A percentile compares a stretch with the other conserved stretches of the same genome.
Conservation (phyloP, 2,329 filamentous ascomycete genomes). For the Colletotrichum echinochloae region DNA sequence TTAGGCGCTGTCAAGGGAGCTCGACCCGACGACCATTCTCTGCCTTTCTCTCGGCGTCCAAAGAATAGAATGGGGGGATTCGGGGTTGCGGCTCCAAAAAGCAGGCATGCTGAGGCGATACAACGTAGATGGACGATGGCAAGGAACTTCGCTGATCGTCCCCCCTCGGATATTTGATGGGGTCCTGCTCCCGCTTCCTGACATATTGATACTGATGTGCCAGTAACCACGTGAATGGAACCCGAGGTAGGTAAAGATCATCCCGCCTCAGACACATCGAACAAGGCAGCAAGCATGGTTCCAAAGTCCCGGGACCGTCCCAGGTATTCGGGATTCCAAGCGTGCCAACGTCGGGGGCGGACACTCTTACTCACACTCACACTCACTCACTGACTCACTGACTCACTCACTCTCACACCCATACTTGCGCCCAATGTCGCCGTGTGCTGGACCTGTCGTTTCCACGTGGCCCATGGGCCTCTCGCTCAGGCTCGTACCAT, state of each 20-base stretch:
- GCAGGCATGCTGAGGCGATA: background rate
- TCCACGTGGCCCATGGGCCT: background rate
- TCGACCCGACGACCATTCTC: background rate
- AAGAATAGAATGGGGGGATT: too few relatives aligned
- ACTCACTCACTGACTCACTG: background rate
- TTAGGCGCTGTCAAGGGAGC: background rate
- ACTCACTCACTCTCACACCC: too few relatives aligned
- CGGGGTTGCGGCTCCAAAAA: background rate
- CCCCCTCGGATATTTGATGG: background rate
- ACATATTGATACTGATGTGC: background rate
- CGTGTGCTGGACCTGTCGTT: background rate
- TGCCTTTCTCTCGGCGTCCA: background rate
- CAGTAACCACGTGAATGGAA: background rate
- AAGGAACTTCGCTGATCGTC: too few relatives aligned
- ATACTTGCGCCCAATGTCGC: background rate
- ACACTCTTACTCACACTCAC: background rate
- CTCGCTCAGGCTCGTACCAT: background rate
- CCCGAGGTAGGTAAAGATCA: background rate
- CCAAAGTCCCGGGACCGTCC: constrained; percentile 3
- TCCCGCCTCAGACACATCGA: background rate
- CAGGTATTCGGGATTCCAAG: background rate
- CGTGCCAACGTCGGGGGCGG: background rate
- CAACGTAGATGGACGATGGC: background rate
- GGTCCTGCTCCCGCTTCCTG: background rate
- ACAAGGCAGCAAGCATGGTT: background rate